Conservation (phyloP, 1,139 yeast species). For the Nakaseomyces glabratus region DNA sequence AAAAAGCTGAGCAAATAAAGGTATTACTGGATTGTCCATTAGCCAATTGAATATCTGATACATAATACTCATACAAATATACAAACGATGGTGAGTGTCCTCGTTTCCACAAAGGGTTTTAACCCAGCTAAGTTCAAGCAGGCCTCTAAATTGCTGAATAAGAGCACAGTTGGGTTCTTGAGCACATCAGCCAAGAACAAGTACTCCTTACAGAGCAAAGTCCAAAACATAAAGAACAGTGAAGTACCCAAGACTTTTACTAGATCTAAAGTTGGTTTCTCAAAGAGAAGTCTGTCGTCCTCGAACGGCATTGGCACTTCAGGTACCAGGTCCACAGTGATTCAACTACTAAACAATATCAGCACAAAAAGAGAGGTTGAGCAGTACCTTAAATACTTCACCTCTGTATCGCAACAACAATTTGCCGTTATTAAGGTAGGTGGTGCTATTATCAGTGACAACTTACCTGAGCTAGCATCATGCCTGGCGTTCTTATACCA, state of each 20-base stretch:
- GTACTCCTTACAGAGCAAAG: too few species aligned
- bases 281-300: slow-evolving; percentile 21
- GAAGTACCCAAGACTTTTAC: slow-evolving; percentile 6
- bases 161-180: too few species aligned
- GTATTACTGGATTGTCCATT: too few species aligned
- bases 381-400: slow-evolving; percentile 90
- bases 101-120: slow-evolving; percentile 1
- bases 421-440: slow-evolving; percentile 98
- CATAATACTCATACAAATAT: too few species aligned
- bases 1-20: too few species aligned
- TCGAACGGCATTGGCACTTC: slow-evolving; percentile 25
- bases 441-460: slow-evolving; percentile 96
- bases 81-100: slow-evolving; percentile 6
- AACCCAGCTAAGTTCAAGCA: slow-evolving; percentile 1
- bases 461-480: slow-evolving; percentile 84
- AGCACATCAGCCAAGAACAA: too few species aligned
- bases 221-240: too few species aligned
- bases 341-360: slow-evolving; percentile 86
- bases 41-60: too few species aligned
- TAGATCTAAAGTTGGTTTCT: slow-evolving; percentile 22
- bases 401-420: slow-evolving; percentile 91
- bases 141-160: slow-evolving; percentile 1
- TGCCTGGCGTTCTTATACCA: slow-evolving; percentile 94
- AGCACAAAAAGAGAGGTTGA: slow-evolving; percentile 97
- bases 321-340: slow-evolving; percentile 80